Evolutionary conservation across 1,284 basidiomycete species (phyloP), one percentile per base, ranked within the genome.

Genomic region (Leccinum insolens): DNA sequence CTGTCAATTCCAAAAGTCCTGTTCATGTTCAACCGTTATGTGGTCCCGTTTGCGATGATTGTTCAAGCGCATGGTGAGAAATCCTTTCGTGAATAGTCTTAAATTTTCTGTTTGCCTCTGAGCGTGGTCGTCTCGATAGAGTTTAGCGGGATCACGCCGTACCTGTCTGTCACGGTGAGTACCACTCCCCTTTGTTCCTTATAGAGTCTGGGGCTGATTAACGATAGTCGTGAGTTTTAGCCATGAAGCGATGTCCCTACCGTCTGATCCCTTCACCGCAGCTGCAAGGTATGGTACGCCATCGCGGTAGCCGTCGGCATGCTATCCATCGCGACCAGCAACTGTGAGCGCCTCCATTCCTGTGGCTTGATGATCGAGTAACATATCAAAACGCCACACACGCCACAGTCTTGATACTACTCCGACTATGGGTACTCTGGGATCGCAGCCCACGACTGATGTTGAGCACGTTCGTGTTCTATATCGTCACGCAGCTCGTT

Each of bases 21-120:
- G 4, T 87, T 86, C 72, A 72, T 86, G 39, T 68, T 83, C 46
- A 79, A 84, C 44, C 83, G 85, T 15, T 86, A 87, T 68, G 62
- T 76, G n/a, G 82, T 87, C 7, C 81, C 84, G 3, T 63, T 72
- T 4, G 75, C 74, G 4, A 77, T 85, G 65, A 69, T 83, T n/a
- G 65, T 82, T 3, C 78, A 80, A 55, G 74, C 77, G 7, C 75
- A 80, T 63, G 81, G 85, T 85, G 62, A 72, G 77, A 3, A 17
- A 52, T 52, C 20, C 7, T 52, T 52, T 11, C 20, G n/a, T 7
- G 7, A 7, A 3, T 52, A 3, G 12, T 4, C 20, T 22, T 52
- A n/a, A n/a, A n/a, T n/a, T 7, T 44, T 31, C 31, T 31, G 2
- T 44, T 44, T 17, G 41, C 41, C 41, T 44, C 41, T 44, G 7